Percentiles rank a stretch among this genome's conserved stretches.
phyloP scores from a whole-genome alignment of 176 grass and related monocot species.

The Pharus latifolius region DNA sequence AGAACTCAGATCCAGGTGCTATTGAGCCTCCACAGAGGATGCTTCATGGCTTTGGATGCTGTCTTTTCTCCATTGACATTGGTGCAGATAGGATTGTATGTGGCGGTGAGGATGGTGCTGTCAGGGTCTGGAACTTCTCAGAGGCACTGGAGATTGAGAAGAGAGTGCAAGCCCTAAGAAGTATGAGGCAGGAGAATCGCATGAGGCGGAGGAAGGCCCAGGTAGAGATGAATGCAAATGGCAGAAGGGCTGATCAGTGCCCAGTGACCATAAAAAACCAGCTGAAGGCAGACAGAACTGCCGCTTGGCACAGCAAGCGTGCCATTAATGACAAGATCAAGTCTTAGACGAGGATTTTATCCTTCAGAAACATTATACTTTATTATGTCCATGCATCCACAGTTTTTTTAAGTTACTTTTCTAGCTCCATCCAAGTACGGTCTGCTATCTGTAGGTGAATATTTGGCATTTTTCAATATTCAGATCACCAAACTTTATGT shows the following conservation, averaged over 20 bases:
- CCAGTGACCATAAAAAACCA: slow-evolving; percentile 56
- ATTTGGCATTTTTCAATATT: slow-evolving; percentile 14
- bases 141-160: slow-evolving; percentile 77
- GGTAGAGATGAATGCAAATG: slow-evolving; percentile 63
- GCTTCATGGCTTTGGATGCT: slow-evolving; percentile 83
- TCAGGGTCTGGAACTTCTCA: slow-evolving; percentile 92
- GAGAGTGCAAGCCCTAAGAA: slow-evolving; percentile 55
- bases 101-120: slow-evolving; percentile 75
- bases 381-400: background rate
- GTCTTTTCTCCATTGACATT: slow-evolving; percentile 61
- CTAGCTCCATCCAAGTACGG: background rate
- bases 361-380: background rate
- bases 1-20: slow-evolving; percentile 25
- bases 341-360: slow-evolving; percentile 35
- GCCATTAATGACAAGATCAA: slow-evolving; percentile 51
- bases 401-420: slow-evolving; percentile 10
- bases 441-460: slow-evolving; percentile 20
- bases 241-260: slow-evolving; percentile 48
- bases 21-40: slow-evolving; percentile 78
- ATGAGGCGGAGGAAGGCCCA: slow-evolving; percentile 79
- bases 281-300: slow-evolving; percentile 47
- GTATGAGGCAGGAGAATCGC: slow-evolving; percentile 70
- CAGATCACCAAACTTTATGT: background rate
- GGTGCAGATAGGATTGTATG: slow-evolving; percentile 84
- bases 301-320: slow-evolving; percentile 57